A percentile compares a stretch with the other conserved stretches of the same genome.
These are phyloP conservation scores for Scheffersomyces spartinae DNA, from an alignment of 805 yeast species.

Conservation along the genomic window DNA sequence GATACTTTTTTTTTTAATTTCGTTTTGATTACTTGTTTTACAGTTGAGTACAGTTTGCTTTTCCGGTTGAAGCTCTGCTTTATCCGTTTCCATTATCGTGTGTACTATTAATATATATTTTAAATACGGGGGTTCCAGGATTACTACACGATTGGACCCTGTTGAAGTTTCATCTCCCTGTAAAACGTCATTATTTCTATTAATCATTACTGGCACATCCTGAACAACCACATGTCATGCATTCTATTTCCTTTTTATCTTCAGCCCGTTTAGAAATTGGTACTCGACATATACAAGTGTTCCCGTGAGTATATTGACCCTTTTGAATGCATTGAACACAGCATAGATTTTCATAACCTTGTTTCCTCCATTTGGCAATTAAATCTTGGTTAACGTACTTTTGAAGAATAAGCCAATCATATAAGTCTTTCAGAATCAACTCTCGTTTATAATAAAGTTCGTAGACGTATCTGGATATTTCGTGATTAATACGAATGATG, in stretches of 20 bases:
- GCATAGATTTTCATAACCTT: constrained; percentile 80
- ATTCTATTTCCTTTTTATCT: constrained; percentile 28
- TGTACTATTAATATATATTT: neutral
- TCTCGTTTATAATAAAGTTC: constrained; percentile 62
- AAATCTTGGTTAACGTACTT: constrained; percentile 55
- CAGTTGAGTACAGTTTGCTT: too few species aligned
- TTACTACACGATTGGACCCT: neutral
- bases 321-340: constrained; percentile 69
- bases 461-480: constrained; percentile 64
- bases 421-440: constrained; percentile 53
- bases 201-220: constrained; percentile 76
- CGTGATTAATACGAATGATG: constrained; percentile 59
- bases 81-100: constrained; percentile 1
- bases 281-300: constrained; percentile 78
- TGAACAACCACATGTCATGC: constrained; percentile 74
- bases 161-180: neutral
- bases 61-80: too few species aligned
- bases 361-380: constrained; percentile 74
- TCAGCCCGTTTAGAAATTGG: constrained; percentile 45
- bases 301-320: constrained; percentile 48
- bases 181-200: too few species aligned
- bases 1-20: constrained; percentile 1
- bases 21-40: neutral
- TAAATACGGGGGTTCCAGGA: neutral
- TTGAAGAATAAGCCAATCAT: constrained; percentile 62